Base-by-base conservation (phyloP, 2,329 filamentous ascomycete genomes). In the Chaetomium olivaceum region DNA sequence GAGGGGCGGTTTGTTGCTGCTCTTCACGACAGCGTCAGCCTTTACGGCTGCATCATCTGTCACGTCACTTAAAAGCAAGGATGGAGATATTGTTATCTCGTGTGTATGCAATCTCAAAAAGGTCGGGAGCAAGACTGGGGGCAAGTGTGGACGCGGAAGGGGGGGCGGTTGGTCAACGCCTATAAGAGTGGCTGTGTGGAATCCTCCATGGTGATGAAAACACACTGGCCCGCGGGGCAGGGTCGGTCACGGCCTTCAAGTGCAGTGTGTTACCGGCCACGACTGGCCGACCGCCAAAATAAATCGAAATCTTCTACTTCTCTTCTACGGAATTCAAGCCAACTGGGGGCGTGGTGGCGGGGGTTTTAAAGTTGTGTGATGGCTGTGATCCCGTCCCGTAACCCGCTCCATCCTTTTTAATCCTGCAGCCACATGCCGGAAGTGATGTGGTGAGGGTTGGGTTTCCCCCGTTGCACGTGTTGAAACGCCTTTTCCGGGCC, bases 11-110 rank as follows among this genome's bases (percentile, higher is more conserved):
- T 56, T 48, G 52, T 19, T 43, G 31, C 12, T 25, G 31, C 52
- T 52, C 52, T 61, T 23, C 39, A 43, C 51, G 63, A 54, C 54
- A 29, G 54, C 59, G 14, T n/a, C 54, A 19, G 36, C 8, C 19
- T 48, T 31, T n/a, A 27, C 36, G 25, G 58, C 19, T 39, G 63
- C 63, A 58, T 61, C 29, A 8, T 33, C 29, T 60, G 25, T 16
- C n/a, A 23, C 4, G 36, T 33, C 7, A 12, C 33, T 12, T 12
- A 12, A 25, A 29, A 2, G 43, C n/a, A 9, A 23, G 29, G 23
- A 19, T n/a, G 14, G 11, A n/a, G 21, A 36, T 23, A 21, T 25
- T 6, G 56, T 23, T 11, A 2, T 12, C 2, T 19, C 0, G 12
- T 14, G 19, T 25, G 29, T 39, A 36, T 58, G 29, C 39, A 29